phyloP scores from a whole-genome alignment of 2,329 filamentous ascomycete genomes.

The Fusarium sarcochroum region DNA sequence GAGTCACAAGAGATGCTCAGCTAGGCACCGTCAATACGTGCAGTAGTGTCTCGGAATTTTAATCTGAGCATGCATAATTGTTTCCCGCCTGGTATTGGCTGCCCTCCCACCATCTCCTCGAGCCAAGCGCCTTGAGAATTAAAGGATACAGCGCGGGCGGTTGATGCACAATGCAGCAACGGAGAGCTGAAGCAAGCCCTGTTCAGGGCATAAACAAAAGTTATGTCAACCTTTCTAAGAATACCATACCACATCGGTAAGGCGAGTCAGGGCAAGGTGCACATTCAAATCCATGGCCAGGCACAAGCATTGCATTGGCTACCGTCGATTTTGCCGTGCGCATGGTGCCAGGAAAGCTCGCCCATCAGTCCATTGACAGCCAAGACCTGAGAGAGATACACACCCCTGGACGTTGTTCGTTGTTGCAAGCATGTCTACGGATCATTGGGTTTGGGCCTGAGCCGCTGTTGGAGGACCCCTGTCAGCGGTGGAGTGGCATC shows the following conservation, averaged over 20 bases:
- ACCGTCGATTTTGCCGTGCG: slow-evolving; percentile 32
- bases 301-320: slow-evolving; percentile 44
- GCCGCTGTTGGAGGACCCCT: slow-evolving; percentile 37
- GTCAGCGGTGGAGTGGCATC: slow-evolving; percentile 17
- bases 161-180: slow-evolving; percentile 18
- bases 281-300: slow-evolving; percentile 27
- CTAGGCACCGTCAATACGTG: slow-evolving; percentile 24
- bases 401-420: slow-evolving; percentile 16
- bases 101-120: background rate
- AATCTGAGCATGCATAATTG: slow-evolving; percentile 34
- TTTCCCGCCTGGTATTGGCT: slow-evolving; percentile 25
- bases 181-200: slow-evolving; percentile 33
- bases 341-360: slow-evolving; percentile 38
- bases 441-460: slow-evolving; percentile 37
- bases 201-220: slow-evolving; percentile 46
- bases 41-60: slow-evolving; percentile 39
- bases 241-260: slow-evolving; percentile 25
- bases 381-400: slow-evolving; percentile 39
- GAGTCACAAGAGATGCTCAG: slow-evolving; percentile 21
- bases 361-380: slow-evolving; percentile 45
- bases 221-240: slow-evolving; percentile 32
- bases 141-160: slow-evolving; percentile 6
- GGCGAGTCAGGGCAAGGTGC: slow-evolving; percentile 14
- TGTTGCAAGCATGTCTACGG: slow-evolving; percentile 19
- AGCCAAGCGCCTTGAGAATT: slow-evolving; percentile 11